Conservation (phyloP, 2,329 filamentous ascomycete species). For the Exophiala spinifera region DNA sequence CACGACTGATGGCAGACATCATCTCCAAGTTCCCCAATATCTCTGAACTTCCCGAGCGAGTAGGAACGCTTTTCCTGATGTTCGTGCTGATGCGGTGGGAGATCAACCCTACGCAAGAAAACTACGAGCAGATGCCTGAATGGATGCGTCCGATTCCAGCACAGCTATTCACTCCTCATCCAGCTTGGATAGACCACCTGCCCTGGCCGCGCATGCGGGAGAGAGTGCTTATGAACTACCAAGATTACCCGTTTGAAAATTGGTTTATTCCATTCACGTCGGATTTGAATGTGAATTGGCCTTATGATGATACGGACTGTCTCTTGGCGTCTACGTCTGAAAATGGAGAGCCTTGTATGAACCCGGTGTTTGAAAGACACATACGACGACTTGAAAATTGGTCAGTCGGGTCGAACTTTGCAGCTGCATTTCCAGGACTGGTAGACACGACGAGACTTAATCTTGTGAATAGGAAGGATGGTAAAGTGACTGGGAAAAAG, state of each 20-base stretch:
- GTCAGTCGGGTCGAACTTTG: constrained; percentile 70
- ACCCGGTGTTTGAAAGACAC: constrained; percentile 82
- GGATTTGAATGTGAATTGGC: constrained; percentile 78
- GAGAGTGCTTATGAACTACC: constrained; percentile 54
- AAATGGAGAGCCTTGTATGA: constrained; percentile 69
- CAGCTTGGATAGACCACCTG: constrained; percentile 78
- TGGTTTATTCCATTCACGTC: constrained; percentile 81
- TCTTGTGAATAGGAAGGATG: too few species aligned
- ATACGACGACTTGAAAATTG: constrained; percentile 74
- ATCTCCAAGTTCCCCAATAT: constrained; percentile 80
- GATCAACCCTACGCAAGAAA: constrained; percentile 73
- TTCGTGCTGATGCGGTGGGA: constrained; percentile 85
- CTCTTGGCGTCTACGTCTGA: constrained; percentile 55
- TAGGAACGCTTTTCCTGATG: constrained; percentile 81
- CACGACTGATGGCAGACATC: constrained; percentile 82
- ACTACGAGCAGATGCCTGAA: constrained; percentile 71
- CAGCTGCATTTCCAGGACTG: constrained; percentile 60
- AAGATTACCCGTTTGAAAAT: constrained; percentile 66
- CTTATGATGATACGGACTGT: constrained; percentile 70
- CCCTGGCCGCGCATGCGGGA: constrained; percentile 78
- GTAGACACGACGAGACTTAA: constrained; percentile 36
- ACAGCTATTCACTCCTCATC: constrained; percentile 67
- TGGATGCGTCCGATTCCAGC: constrained; percentile 66
- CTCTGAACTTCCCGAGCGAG: constrained; percentile 72
- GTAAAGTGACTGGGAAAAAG: too few species aligned